Evolutionary conservation across 805 yeast genomes (phyloP).

Genomic region (Nadsonia fulvescens): DNA sequence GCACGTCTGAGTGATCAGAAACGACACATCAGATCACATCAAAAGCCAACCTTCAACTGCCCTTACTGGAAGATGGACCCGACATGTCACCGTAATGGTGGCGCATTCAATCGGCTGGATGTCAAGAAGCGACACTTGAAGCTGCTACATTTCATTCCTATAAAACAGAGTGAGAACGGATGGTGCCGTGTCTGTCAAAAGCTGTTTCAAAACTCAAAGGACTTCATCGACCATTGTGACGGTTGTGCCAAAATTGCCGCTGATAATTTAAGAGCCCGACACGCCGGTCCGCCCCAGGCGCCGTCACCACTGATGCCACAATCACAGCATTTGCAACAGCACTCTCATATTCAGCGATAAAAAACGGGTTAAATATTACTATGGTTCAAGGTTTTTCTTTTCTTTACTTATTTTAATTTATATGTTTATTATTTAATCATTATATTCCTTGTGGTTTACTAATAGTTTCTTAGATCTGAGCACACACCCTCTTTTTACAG

Average conservation of each 20-base stretch:
- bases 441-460: no score
- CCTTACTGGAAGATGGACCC: constrained; percentile 55
- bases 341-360: no score
- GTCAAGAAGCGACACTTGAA: constrained; percentile 55
- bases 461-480: no score
- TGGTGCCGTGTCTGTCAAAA: constrained; percentile 48
- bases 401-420: no score
- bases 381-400: no score
- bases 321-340: no score
- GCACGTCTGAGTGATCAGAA: constrained; percentile 49
- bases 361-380: no score
- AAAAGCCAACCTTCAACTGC: constrained; percentile 47
- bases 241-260: constrained; percentile 35
- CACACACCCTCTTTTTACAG: no score
- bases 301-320: no score
- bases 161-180: constrained; percentile 36
- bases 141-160: constrained; percentile 43
- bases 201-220: constrained; percentile 33
- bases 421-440: no score
- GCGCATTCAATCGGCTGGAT: constrained; percentile 54
- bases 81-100: constrained; percentile 59
- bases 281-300: no score
- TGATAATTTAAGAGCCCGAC: no score
- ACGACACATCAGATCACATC: constrained; percentile 48
- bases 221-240: constrained; percentile 44